Conservation (phyloP, 805 yeast species). For the Monosporozyma aquatica region DNA sequence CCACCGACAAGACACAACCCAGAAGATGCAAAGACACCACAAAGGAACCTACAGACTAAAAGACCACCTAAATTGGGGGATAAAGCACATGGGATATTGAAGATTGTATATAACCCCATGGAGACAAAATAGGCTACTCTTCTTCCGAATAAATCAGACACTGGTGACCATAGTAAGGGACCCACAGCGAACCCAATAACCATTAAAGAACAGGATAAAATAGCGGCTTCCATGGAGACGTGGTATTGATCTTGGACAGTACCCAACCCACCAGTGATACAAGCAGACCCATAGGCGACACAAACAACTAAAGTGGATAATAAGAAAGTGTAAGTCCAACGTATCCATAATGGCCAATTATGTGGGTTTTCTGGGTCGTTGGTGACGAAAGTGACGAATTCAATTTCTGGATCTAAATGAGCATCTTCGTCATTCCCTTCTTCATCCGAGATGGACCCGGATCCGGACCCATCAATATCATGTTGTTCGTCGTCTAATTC, state of each 20-base stretch:
- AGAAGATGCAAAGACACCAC: slow-evolving; percentile 80
- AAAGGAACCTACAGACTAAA: slow-evolving; percentile 71
- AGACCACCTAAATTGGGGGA: slow-evolving; percentile 76
- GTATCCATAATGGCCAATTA: slow-evolving; percentile 55
- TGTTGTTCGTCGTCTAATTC: slow-evolving; percentile 9
- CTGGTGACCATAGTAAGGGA: slow-evolving; percentile 83
- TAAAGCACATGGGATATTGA: slow-evolving; percentile 81
- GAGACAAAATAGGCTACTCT: slow-evolving; percentile 75
- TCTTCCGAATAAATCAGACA: slow-evolving; percentile 79
- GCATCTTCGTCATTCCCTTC: slow-evolving; percentile 12
- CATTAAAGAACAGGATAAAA: slow-evolving; percentile 74
- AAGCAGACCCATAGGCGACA: slow-evolving; percentile 90
- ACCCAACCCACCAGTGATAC: slow-evolving; percentile 79
- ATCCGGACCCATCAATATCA: slow-evolving; percentile 16
- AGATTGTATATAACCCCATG: slow-evolving; percentile 60
- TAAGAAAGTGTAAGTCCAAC: slow-evolving; percentile 61
- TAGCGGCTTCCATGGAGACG: slow-evolving; percentile 72
- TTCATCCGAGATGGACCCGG: slow-evolving; percentile 11
- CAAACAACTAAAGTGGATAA: slow-evolving; percentile 69
- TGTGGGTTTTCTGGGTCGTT: slow-evolving; percentile 86
- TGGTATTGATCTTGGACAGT: slow-evolving; percentile 54
- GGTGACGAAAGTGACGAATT: slow-evolving; percentile 72
- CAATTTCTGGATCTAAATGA: slow-evolving; percentile 55
- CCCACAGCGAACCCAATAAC: slow-evolving; percentile 84
- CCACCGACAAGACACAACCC: slow-evolving; percentile 87